Evolutionary conservation across 129 eudicot genomes (phyloP).

Genomic region (Centrapalus pauciflorus): DNA sequence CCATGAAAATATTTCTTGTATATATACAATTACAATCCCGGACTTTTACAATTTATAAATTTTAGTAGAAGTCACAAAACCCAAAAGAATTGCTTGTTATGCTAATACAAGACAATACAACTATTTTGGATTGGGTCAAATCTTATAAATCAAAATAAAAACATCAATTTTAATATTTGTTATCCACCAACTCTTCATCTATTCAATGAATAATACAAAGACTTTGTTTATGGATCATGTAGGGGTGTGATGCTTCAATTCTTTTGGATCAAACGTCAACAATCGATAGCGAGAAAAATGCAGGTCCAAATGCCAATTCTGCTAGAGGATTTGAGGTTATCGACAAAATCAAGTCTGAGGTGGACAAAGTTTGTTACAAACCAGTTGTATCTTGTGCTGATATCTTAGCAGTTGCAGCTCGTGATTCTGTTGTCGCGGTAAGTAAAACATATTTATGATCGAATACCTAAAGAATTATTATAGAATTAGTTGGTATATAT

Average conservation of each 20-base stretch:
- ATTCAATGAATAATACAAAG: background rate
- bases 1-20: too few relatives aligned
- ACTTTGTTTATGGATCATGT: background rate
- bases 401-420: slow-evolving; percentile 36
- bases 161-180: too few relatives aligned
- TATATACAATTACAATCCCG: too few relatives aligned
- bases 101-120: too few relatives aligned
- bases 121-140: too few relatives aligned
- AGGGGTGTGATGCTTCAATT: slow-evolving; percentile 51
- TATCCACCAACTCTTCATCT: background rate
- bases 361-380: slow-evolving; percentile 30
- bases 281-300: slow-evolving; percentile 32
- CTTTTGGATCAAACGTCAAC: slow-evolving; percentile 34
- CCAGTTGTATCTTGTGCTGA: slow-evolving; percentile 41
- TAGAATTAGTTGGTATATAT: background rate
- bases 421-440: slow-evolving; percentile 35
- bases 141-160: too few relatives aligned
- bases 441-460: background rate
- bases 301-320: slow-evolving; percentile 21
- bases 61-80: too few relatives aligned
- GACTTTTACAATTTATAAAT: too few relatives aligned
- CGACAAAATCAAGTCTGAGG: slow-evolving; percentile 35
- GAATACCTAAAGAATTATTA: background rate
- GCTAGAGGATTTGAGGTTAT: slow-evolving; percentile 42
- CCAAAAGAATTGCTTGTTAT: too few relatives aligned